Evolutionary conservation across 129 eudicot species (phyloP).

Genomic region (Arctium minus): DNA sequence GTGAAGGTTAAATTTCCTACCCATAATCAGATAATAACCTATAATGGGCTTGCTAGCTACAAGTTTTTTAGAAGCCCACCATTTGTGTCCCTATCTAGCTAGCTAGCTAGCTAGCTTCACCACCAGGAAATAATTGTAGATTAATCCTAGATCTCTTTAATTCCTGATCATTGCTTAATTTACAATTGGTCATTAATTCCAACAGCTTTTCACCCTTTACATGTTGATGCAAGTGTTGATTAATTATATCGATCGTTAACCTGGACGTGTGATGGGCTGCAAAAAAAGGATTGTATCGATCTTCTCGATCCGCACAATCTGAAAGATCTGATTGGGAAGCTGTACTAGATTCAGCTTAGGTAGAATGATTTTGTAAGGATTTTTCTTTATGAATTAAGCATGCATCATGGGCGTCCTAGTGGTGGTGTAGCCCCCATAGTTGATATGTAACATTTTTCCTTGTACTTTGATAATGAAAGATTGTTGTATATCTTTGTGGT

Average conservation of each 20-base stretch:
- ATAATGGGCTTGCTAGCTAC: neutral
- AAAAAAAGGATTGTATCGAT: neutral
- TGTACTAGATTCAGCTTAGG: conserved; percentile 41
- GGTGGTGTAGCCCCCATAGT: conserved; percentile 2
- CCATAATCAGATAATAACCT: neutral
- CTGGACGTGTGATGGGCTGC: conserved; percentile 14
- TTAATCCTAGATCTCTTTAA: too few species aligned
- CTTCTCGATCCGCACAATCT: conserved; percentile 25
- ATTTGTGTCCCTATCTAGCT: neutral
- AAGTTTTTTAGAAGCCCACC: neutral
- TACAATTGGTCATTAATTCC: neutral
- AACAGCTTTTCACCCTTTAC: neutral
- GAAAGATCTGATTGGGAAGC: conserved; percentile 29
- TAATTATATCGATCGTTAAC: neutral
- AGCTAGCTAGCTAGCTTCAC: too few species aligned
- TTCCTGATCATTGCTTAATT: too few species aligned
- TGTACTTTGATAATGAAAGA: conserved; percentile 25
- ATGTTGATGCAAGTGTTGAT: conserved; percentile 20
- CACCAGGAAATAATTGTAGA: neutral
- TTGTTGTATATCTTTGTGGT: conserved; percentile 35
- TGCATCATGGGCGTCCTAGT: conserved; percentile 19
- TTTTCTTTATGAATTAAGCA: neutral
- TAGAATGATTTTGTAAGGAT: conserved; percentile 18
- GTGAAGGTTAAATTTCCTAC: neutral
- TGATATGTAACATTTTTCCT: conserved; percentile 2